Conservation (phyloP, 345 rosid genomes). For the Ceriops zippeliana region DNA sequence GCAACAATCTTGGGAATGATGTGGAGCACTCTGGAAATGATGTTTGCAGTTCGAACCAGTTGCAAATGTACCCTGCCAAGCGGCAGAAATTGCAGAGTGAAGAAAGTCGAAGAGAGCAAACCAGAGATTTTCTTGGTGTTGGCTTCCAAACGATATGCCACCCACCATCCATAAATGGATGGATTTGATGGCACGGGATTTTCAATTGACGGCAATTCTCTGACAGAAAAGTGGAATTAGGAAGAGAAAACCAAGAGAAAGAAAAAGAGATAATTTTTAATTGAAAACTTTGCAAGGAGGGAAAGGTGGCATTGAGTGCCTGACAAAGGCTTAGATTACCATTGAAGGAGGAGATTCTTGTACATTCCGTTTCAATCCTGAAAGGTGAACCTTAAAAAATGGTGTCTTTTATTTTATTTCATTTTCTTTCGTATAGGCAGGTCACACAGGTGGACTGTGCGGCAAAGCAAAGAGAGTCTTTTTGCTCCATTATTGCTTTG, state of each 20-base stretch:
- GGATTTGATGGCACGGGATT: constrained; percentile 43
- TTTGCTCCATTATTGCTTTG: constrained; percentile 48
- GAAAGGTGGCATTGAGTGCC: constrained; percentile 30
- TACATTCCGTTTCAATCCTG: constrained; percentile 38
- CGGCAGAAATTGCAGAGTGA: constrained; percentile 43
- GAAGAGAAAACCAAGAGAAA: neutral
- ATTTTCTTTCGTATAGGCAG: constrained; percentile 22
- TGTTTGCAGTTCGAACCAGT: constrained; percentile 16
- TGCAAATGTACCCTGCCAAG: constrained; percentile 54
- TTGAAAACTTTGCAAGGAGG: constrained; percentile 34
- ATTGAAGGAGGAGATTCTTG: constrained; percentile 34
- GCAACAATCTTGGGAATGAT: constrained; percentile 23
- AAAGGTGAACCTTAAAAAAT: constrained; percentile 31
- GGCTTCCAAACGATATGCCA: constrained; percentile 58
- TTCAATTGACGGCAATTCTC: constrained; percentile 16
- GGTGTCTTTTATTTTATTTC: constrained; percentile 18
- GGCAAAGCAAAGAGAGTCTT: constrained; percentile 33
- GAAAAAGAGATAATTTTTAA: constrained; percentile 11
- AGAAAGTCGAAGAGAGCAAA: constrained; percentile 55
- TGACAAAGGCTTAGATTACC: constrained; percentile 20
- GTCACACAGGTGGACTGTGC: constrained; percentile 16
- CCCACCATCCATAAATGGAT: constrained; percentile 62
- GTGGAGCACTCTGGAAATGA: neutral
- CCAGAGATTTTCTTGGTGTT: constrained; percentile 90
- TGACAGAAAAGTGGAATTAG: constrained; percentile 16